Conservation (phyloP, 2,329 filamentous ascomycete genomes). For the Verticillium alfalfae region DNA sequence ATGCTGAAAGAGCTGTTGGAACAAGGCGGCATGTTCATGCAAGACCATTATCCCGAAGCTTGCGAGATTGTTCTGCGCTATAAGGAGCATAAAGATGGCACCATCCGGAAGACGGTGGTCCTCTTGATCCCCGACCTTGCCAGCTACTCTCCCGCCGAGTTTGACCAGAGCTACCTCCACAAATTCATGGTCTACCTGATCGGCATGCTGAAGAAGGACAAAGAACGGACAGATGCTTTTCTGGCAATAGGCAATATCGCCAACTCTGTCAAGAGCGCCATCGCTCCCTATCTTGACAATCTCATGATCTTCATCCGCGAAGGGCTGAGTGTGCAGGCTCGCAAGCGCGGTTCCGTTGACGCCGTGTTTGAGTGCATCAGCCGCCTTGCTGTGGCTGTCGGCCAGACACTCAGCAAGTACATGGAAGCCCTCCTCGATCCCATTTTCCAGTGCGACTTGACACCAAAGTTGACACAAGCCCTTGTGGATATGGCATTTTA, state of each 20-base stretch:
- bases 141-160: constrained; percentile 86
- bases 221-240: constrained; percentile 90
- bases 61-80: constrained; percentile 90
- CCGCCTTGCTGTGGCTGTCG: constrained; percentile 89
- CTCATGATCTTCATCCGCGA: constrained; percentile 92
- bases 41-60: constrained; percentile 83
- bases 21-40: constrained; percentile 99
- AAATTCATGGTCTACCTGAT: constrained; percentile 97
- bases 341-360: constrained; percentile 57
- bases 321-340: constrained; percentile 75
- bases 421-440: constrained; percentile 94
- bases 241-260: constrained; percentile 94
- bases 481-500: constrained; percentile 99
- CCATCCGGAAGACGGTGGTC: constrained; percentile 85
- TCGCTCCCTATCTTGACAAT: constrained; percentile 89
- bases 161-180: constrained; percentile 81
- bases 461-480: constrained; percentile 88
- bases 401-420: constrained; percentile 95
- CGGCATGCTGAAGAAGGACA: constrained; percentile 88
- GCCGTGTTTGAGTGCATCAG: constrained; percentile 98
- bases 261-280: constrained; percentile 91
- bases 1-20: constrained; percentile 89
- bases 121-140: constrained; percentile 88
- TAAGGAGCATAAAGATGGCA: constrained; percentile 85
- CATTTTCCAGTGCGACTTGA: constrained; percentile 94